Conservation (phyloP, 2,329 filamentous ascomycete species). For the Colletotrichum coccodes region DNA sequence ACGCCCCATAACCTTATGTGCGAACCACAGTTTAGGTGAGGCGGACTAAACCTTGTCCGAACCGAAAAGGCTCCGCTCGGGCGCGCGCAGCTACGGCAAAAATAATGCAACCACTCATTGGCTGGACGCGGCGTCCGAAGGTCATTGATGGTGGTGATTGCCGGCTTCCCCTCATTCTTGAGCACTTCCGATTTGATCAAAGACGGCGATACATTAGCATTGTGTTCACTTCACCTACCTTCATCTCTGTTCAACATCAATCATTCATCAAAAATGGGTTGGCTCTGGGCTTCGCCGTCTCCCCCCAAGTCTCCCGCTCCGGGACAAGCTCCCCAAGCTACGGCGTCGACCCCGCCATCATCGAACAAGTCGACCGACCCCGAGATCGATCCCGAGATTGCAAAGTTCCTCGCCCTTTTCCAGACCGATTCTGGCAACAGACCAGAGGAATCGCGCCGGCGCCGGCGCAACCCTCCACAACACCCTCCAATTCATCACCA, state of each 20-base stretch:
- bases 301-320: slow-evolving; percentile 41
- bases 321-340: slow-evolving; percentile 36
- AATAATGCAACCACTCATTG: slow-evolving; percentile 32
- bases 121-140: slow-evolving; percentile 21
- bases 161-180: slow-evolving; percentile 28
- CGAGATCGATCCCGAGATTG: slow-evolving; percentile 60
- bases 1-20: slow-evolving; percentile 1
- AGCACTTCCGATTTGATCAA: not conserved
- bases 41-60: slow-evolving; percentile 26
- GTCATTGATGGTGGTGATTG: slow-evolving; percentile 26
- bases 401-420: slow-evolving; percentile 63
- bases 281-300: slow-evolving; percentile 65
- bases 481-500: slow-evolving; percentile 39
- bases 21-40: not conserved
- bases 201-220: not conserved
- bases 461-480: slow-evolving; percentile 35
- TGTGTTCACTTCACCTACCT: no score
- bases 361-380: slow-evolving; percentile 27
- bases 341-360: slow-evolving; percentile 35
- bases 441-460: slow-evolving; percentile 34
- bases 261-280: slow-evolving; percentile 61
- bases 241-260: not conserved
- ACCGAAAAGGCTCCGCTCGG: slow-evolving; percentile 8
- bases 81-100: slow-evolving; percentile 18
- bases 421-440: slow-evolving; percentile 44